Evolutionary conservation across 768 basidiomycete genomes (phyloP).

Genomic region (Phaeotremella fagi): DNA sequence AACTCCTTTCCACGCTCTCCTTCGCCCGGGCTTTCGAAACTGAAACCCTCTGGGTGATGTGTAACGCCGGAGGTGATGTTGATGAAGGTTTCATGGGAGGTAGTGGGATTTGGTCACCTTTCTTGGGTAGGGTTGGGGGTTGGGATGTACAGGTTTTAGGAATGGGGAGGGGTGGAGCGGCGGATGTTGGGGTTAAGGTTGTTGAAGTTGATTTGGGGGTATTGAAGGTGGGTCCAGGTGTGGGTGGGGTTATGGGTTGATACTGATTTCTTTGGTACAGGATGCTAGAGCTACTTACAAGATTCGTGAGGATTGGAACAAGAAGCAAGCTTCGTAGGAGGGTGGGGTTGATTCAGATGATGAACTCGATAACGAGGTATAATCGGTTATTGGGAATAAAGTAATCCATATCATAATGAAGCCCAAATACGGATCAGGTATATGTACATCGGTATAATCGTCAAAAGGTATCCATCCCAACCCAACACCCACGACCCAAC

Average conservation of each 20-base stretch:
- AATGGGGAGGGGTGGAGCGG: neutral
- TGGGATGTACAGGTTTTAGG: neutral
- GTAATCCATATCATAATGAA: neutral
- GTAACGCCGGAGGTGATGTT: constrained; percentile 25
- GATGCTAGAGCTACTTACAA: constrained; percentile 21
- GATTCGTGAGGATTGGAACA: constrained; percentile 19
- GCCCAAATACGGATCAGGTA: too few species aligned
- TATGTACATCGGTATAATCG: too few species aligned
- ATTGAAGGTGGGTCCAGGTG: constrained; percentile 10
- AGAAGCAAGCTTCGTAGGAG: neutral
- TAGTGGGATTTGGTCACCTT: constrained; percentile 24
- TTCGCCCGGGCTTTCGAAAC: constrained; percentile 28
- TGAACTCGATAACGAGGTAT: too few species aligned
- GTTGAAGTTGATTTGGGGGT: constrained; percentile 24
- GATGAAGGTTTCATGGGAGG: constrained; percentile 20
- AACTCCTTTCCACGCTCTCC: constrained; percentile 16
- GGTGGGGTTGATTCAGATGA: too few species aligned
- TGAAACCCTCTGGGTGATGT: constrained; percentile 26
- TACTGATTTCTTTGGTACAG: neutral
- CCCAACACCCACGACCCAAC: neutral
- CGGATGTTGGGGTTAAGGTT: constrained; percentile 3
- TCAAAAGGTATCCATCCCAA: neutral
- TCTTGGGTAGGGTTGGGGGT: constrained; percentile 15
- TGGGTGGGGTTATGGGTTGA: neutral
- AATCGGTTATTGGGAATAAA: too few species aligned